These are phyloP conservation scores for Tephrocybe sp. DNA, from an alignment of 768 basidiomycete genomes.

Conservation along the genomic window DNA sequence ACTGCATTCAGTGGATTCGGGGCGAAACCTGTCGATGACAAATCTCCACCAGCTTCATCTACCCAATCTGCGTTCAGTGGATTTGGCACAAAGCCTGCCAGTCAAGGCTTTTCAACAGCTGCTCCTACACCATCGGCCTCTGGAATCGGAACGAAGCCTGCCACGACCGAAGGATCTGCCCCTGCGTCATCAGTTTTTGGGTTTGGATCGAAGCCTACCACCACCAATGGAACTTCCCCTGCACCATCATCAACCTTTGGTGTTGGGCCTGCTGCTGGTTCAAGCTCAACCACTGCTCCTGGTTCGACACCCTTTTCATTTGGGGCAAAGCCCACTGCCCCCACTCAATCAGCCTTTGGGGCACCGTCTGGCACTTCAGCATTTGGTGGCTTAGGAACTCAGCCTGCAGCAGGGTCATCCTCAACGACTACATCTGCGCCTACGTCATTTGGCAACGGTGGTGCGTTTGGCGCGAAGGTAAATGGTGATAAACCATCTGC, in stretches of 20 bases:
- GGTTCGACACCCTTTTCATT: not conserved
- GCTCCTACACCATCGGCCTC: constrained; percentile 2
- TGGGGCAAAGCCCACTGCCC: not conserved
- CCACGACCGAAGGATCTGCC: not conserved
- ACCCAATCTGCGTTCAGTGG: not conserved
- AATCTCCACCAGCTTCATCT: constrained; percentile 5
- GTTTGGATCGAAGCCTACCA: constrained; percentile 4
- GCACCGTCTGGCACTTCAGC: not conserved
- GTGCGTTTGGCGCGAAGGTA: constrained; percentile 1
- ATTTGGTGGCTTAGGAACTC: constrained; percentile 13
- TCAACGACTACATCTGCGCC: not conserved
- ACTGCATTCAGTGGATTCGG: not conserved
- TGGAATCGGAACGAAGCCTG: constrained; percentile 2
- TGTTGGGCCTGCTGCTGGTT: not conserved
- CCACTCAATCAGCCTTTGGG: constrained; percentile 4
- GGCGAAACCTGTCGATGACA: constrained; percentile 6
- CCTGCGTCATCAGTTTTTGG: constrained; percentile 6
- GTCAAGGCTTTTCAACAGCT: not conserved
- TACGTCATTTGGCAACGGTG: not conserved
- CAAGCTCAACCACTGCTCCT: not conserved
- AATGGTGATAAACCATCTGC: not conserved
- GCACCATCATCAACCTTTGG: constrained; percentile 6
- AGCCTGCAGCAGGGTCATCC: not conserved
- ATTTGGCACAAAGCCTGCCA: constrained; percentile 6
- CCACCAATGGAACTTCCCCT: not conserved